Percentiles rank a stretch among this genome's conserved stretches.
Evolutionary conservation across 140 eudicot genomes (phyloP).

Genomic region (Senecio squalidus): DNA sequence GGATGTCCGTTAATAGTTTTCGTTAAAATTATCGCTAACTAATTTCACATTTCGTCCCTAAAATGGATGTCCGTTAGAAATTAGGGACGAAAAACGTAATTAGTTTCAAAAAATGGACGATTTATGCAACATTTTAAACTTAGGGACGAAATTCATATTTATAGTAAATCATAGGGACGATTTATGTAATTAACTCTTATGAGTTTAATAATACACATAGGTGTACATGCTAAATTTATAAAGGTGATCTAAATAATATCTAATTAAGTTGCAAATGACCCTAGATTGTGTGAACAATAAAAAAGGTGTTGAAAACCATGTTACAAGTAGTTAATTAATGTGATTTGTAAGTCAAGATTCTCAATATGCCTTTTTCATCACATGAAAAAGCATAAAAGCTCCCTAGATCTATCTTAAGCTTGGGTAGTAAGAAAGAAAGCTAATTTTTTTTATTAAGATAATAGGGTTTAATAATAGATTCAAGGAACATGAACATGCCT

Average conservation of each 20-base stretch:
- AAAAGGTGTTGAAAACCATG: conserved; percentile 32
- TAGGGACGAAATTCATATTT: too few relatives aligned
- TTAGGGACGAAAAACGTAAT: too few relatives aligned
- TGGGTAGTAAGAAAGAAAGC: conserved; percentile 34
- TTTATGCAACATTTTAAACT: too few relatives aligned
- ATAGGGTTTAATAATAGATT: conserved; percentile 7
- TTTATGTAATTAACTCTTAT: too few relatives aligned
- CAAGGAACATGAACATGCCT: conserved; percentile 33
- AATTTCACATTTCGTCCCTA: too few relatives aligned
- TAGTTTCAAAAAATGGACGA: too few relatives aligned
- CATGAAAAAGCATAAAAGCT: conserved; percentile 35
- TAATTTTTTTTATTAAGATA: not conserved
- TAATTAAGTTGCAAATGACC: conserved; percentile 4
- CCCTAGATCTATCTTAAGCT: conserved; percentile 43
- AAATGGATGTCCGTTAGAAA: too few relatives aligned
- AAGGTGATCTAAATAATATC: not conserved
- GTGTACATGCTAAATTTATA: too few relatives aligned
- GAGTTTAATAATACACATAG: not conserved
- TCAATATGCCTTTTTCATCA: conserved; percentile 29
- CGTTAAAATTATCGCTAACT: too few relatives aligned
- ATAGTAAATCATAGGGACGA: too few relatives aligned
- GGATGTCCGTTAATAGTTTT: too few relatives aligned
- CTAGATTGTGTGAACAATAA: conserved; percentile 36
- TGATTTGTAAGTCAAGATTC: conserved; percentile 38
- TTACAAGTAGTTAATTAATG: conserved; percentile 28